phyloP scores from a whole-genome alignment of 2,329 filamentous ascomycete genomes.

The Incumbomyces delicatus region DNA sequence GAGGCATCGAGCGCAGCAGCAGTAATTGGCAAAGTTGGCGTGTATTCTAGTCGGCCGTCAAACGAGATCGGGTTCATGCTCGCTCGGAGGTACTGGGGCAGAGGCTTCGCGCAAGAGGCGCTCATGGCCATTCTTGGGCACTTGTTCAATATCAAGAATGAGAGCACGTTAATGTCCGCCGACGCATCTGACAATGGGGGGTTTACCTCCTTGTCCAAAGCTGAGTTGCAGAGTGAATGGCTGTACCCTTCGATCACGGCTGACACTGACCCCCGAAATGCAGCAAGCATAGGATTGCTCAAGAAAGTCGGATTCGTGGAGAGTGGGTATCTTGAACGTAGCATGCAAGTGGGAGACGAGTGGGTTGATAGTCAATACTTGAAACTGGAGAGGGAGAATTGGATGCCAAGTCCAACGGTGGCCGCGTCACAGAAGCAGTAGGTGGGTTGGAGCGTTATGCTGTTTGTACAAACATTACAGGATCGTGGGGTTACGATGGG shows the following conservation, averaged over 20 bases:
- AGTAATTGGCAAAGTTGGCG: constrained; percentile 14
- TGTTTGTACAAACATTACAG: too few species aligned
- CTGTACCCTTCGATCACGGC: constrained; percentile 10
- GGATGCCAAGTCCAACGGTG: neutral
- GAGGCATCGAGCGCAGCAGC: neutral
- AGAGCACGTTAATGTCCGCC: neutral
- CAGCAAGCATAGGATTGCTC: constrained; percentile 9
- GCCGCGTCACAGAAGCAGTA: too few species aligned
- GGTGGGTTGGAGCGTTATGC: too few species aligned
- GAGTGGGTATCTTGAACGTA: constrained; percentile 9
- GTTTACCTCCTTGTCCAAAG: neutral
- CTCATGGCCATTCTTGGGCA: constrained; percentile 9
- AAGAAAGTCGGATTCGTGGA: constrained; percentile 12
- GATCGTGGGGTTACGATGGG: too few species aligned
- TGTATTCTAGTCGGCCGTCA: constrained; percentile 8
- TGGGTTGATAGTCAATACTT: constrained; percentile 16
- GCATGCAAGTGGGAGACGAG: constrained; percentile 7
- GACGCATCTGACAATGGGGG: neutral
- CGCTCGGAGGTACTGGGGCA: constrained; percentile 9
- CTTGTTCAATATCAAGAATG: constrained; percentile 7
- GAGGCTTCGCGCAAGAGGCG: constrained; percentile 12
- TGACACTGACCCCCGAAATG: constrained; percentile 14
- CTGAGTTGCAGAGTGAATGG: neutral
- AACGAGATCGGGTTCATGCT: constrained; percentile 16
- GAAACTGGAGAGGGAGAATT: constrained; percentile 8